phyloP scores from a whole-genome alignment of 2,329 filamentous ascomycete species.

The Fonsecaea multimorphosa region DNA sequence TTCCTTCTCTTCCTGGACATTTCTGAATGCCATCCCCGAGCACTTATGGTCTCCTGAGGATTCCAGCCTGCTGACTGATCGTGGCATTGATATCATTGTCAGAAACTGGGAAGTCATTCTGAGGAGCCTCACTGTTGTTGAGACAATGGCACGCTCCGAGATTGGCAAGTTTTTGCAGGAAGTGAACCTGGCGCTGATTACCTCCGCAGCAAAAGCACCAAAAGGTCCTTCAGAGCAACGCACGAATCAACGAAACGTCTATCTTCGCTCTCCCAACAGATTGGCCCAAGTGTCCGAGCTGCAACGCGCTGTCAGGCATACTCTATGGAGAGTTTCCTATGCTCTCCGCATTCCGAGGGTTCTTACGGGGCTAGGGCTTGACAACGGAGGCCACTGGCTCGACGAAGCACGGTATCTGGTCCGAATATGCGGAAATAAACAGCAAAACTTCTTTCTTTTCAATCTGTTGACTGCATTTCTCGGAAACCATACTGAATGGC shows the following conservation, averaged over 20 bases:
- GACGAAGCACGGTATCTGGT: constrained; percentile 65
- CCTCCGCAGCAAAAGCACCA: constrained; percentile 48
- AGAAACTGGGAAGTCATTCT: constrained; percentile 67
- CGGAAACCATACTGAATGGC: constrained; percentile 66
- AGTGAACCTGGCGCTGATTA: constrained; percentile 49
- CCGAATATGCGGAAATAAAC: constrained; percentile 60
- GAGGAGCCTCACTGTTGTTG: constrained; percentile 60
- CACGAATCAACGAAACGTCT: constrained; percentile 56
- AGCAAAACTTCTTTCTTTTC: constrained; percentile 66
- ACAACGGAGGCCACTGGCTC: constrained; percentile 63
- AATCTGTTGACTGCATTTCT: constrained; percentile 65
- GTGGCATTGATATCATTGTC: constrained; percentile 61
- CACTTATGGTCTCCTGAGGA: constrained; percentile 31
- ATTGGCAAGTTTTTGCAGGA: constrained; percentile 58
- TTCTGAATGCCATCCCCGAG: constrained; percentile 40
- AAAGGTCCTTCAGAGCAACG: constrained; percentile 57
- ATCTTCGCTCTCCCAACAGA: constrained; percentile 55
- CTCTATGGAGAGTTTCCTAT: constrained; percentile 58
- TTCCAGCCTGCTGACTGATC: constrained; percentile 46
- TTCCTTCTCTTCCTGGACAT: constrained; percentile 39
- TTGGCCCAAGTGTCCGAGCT: constrained; percentile 49
- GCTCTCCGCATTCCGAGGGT: constrained; percentile 64
- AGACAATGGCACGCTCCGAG: constrained; percentile 58
- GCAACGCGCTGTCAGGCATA: constrained; percentile 55
- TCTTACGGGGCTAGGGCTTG: constrained; percentile 60